Evolutionary conservation across 2,329 filamentous ascomycete genomes (phyloP), one percentile per base, ranked within the genome.

Genomic region (Phialophora macrospora): DNA sequence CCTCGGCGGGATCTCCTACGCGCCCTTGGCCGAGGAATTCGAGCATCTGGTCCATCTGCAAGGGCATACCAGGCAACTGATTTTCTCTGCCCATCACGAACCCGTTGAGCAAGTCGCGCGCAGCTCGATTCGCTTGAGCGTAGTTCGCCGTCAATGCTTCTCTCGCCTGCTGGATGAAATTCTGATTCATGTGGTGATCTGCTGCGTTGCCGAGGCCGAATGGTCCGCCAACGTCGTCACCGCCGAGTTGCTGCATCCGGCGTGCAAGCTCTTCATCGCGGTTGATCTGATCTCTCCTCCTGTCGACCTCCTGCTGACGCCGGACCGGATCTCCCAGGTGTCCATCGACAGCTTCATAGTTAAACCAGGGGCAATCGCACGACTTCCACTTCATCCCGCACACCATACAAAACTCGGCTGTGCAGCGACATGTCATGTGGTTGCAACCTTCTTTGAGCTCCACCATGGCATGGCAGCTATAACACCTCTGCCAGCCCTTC

Each of bases 401-500:
- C 28, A 91, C 84, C 86, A 95, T 93, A 79, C 93, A 97, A 74
- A 96, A 96, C 72, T 96, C 86, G 30, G 91, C 91, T 61, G 86
- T 89, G 74, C 93, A 96, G 62, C 88, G 90, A 75, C 92, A 96
- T 30, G 87, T 92, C 87, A 96, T 94, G 75, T 94, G 92, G 78
- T 94, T 93, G 77, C 90, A 93, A 52, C 92, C 92, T 76, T 94
- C 90, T 71, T 89, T 89, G 57, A 92, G 80, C 76, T 96, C 90
- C 52, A 96, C 90, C 81, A 91, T 86, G 34, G 85, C 84, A 71
- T 85, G 88, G 79, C 93, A 96, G 72, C 84, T 90, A 77, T 88
- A 91, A 77, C 93, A 97, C 57, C 87, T 83, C 76, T 92, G 88
- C 89, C 90, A 93, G 38, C 90, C 90, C 62, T 89, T 83, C 52